phyloP scores from a whole-genome alignment of 768 basidiomycete species.

The Crucibulum laeve region DNA sequence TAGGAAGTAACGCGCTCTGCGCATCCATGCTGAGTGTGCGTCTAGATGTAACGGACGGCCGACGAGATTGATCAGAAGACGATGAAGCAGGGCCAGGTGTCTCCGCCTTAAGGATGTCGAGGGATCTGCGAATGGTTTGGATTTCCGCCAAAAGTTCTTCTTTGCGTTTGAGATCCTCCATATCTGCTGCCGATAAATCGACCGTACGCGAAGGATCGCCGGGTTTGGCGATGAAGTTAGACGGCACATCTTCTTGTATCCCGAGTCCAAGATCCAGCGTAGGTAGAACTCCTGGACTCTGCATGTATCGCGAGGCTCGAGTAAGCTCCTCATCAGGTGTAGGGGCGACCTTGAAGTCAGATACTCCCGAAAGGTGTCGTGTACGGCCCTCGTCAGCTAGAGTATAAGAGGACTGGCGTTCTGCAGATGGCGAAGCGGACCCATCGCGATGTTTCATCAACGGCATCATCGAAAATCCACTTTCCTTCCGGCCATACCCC shows the following conservation, averaged over 20 bases:
- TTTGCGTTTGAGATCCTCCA: conserved; percentile 62
- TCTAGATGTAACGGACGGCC: conserved; percentile 61
- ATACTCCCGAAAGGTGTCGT: conserved; percentile 63
- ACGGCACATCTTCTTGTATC: conserved; percentile 72
- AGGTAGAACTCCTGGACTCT: conserved; percentile 58
- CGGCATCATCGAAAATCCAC: conserved; percentile 57
- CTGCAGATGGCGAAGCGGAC: conserved; percentile 40
- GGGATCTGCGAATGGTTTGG: conserved; percentile 72
- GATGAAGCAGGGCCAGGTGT: conserved; percentile 54
- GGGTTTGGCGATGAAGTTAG: conserved; percentile 57
- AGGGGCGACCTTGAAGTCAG: conserved; percentile 67
- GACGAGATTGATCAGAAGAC: conserved; percentile 55
- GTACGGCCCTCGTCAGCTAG: conserved; percentile 47
- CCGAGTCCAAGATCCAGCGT: conserved; percentile 71
- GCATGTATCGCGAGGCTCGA: conserved; percentile 42
- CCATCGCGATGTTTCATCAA: conserved; percentile 63
- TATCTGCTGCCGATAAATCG: conserved; percentile 31
- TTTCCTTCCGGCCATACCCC: conserved; percentile 60
- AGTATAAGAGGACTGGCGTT: conserved; percentile 49
- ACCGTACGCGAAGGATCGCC: conserved; percentile 4
- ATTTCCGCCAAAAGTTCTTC: conserved; percentile 75
- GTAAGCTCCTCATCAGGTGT: conserved; percentile 59
- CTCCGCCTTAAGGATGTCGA: conserved; percentile 70
- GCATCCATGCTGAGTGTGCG: conserved; percentile 70
- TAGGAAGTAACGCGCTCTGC: conserved; percentile 38